phyloP scores from a whole-genome alignment of 2,329 filamentous ascomycete genomes.

The Calonectria ilicicola region DNA sequence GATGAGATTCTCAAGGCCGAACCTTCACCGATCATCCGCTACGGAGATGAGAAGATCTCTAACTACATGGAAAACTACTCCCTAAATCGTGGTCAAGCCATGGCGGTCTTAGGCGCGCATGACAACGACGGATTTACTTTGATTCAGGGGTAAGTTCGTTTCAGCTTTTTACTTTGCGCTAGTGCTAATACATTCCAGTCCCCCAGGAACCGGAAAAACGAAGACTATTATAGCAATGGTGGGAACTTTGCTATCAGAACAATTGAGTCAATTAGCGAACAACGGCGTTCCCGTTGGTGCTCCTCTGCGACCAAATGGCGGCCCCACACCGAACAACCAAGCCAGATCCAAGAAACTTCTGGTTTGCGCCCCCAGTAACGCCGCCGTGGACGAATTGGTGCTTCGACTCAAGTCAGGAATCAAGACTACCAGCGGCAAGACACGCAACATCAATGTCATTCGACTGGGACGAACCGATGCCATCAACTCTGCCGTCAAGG shows the following conservation, averaged over 20 bases:
- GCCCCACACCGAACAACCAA: constrained; percentile 38
- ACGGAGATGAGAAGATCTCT: constrained; percentile 78
- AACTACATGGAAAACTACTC: constrained; percentile 81
- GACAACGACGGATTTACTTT: constrained; percentile 98
- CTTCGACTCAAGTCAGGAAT: constrained; percentile 91
- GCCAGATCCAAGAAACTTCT: constrained; percentile 81
- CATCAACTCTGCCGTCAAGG: constrained; percentile 88
- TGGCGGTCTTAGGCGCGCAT: constrained; percentile 89
- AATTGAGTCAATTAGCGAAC: constrained; percentile 48
- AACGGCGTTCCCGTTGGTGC: constrained; percentile 48
- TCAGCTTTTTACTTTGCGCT: constrained; percentile 4
- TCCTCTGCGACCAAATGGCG: constrained; percentile 44
- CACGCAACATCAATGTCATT: constrained; percentile 85
- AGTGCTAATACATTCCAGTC: constrained; percentile 62
- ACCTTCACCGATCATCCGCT: constrained; percentile 88
- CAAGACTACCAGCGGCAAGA: constrained; percentile 78
- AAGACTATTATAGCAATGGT: constrained; percentile 99
- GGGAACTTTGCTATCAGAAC: constrained; percentile 73
- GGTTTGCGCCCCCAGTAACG: constrained; percentile 98
- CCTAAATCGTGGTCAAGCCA: constrained; percentile 89
- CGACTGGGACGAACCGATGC: constrained; percentile 92
- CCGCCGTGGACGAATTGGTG: constrained; percentile 95
- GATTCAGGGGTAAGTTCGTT: constrained; percentile 79
- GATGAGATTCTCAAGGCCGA: constrained; percentile 91
- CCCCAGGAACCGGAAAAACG: constrained; percentile 96